phyloP scores from a whole-genome alignment of 345 rosid genomes.

The Sisymbrium altissimum region DNA sequence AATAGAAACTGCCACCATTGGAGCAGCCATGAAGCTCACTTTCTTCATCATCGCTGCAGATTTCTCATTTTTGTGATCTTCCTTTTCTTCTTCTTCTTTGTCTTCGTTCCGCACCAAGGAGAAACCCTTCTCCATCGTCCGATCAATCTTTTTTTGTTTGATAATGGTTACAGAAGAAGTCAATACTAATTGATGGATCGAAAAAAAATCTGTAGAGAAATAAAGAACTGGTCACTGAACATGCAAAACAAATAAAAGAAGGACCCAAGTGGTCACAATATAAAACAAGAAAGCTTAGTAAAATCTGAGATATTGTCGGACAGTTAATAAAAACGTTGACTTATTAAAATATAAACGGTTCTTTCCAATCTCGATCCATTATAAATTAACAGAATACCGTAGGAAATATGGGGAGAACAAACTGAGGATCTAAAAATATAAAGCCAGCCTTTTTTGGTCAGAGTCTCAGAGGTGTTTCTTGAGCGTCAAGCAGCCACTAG shows the following conservation, averaged over 20 bases:
- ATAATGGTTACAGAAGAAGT: neutral
- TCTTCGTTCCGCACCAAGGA: constrained; percentile 14
- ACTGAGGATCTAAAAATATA: neutral
- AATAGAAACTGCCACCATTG: constrained; percentile 34
- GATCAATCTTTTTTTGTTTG: neutral
- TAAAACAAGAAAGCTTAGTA: neutral
- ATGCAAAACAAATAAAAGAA: neutral
- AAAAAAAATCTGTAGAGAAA: neutral
- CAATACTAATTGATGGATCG: neutral
- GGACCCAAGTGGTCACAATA: neutral
- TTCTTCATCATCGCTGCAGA: constrained; percentile 26
- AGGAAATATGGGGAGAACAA: neutral
- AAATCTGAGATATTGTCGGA: neutral
- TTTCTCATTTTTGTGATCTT: neutral
- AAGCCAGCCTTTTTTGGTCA: neutral
- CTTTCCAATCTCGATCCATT: neutral
- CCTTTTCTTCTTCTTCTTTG: neutral
- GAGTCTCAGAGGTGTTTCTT: neutral
- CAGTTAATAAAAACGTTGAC: neutral
- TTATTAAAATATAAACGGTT: neutral
- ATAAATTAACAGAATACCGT: neutral
- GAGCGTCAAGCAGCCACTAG: neutral
- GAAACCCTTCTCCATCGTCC: constrained; percentile 17
- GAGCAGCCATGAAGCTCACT: constrained; percentile 31
- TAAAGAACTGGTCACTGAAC: neutral